Percentiles rank a stretch among this genome's conserved stretches.
Evolutionary conservation across 352 stramenopile genomes (phyloP).

Genomic region (Pythium biforme): DNA sequence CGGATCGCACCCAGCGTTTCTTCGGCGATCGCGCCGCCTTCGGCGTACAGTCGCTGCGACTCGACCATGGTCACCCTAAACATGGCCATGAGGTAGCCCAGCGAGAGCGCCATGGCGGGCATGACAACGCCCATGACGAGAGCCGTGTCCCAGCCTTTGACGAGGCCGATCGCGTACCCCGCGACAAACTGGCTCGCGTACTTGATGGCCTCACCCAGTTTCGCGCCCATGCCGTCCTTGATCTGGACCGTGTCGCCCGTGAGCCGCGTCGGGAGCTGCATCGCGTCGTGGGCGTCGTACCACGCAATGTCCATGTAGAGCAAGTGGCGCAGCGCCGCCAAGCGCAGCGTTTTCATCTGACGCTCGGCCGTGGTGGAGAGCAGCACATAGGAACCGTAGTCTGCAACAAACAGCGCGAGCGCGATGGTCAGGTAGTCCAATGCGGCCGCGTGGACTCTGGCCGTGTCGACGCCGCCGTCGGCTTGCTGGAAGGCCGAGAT

Average conservation of each 20-base stretch:
- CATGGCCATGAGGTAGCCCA: no score
- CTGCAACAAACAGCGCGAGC: background rate
- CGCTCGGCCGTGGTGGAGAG: background rate
- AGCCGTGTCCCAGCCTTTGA: background rate
- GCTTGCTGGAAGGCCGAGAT: background rate
- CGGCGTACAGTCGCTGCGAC: background rate
- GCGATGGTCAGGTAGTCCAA: background rate
- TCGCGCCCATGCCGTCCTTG: background rate
- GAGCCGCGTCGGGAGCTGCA: background rate
- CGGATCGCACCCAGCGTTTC: background rate
- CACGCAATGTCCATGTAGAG: background rate
- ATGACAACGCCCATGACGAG: background rate
- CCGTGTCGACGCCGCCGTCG: constrained; percentile 6
- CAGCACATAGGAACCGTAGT: background rate
- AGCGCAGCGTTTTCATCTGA: background rate
- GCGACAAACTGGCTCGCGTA: background rate
- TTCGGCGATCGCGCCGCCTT: background rate
- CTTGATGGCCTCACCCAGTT: background rate
- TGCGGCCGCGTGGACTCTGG: background rate
- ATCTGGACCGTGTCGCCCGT: background rate
- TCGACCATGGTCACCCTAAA: no score
- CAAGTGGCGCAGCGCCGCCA: background rate
- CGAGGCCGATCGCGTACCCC: background rate
- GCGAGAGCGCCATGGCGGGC: background rate
- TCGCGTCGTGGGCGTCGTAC: background rate